Percentiles rank a stretch among this genome's conserved stretches.
Evolutionary conservation across 768 basidiomycete species (phyloP).

Genomic region (Phanerodontia chrysosporium): DNA sequence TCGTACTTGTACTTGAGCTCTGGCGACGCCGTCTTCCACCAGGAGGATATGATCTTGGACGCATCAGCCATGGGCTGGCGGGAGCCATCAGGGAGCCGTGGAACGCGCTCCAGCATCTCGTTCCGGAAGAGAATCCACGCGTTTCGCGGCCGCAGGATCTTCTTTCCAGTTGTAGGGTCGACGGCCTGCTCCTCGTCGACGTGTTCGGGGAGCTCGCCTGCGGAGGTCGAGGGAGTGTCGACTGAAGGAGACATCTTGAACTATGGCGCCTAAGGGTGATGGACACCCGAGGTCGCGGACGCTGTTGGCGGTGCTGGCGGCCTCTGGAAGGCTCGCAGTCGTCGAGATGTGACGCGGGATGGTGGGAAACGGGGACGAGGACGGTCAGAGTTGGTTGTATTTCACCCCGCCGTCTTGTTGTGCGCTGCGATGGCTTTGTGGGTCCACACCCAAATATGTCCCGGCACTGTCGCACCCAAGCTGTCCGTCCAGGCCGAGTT

Average conservation of each 20-base stretch:
- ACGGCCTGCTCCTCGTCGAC: conserved; percentile 10
- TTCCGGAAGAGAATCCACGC: conserved; percentile 14
- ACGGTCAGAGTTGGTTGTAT: conserved; percentile 11
- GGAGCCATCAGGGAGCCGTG: conserved; percentile 4
- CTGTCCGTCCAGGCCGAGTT: no score
- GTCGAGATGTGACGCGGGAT: background rate
- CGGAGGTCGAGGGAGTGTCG: background rate
- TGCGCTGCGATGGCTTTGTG: conserved; percentile 13
- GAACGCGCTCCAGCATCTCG: conserved; percentile 5
- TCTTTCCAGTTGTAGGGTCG: conserved; percentile 11
- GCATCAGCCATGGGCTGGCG: conserved; percentile 8
- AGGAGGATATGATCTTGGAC: conserved; percentile 8
- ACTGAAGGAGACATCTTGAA: background rate
- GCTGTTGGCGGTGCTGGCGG: background rate
- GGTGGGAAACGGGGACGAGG: conserved; percentile 8
- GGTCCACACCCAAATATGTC: conserved; percentile 7
- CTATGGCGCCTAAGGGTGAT: background rate
- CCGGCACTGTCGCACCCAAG: background rate
- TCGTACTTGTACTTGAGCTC: conserved; percentile 5
- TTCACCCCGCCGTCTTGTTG: conserved; percentile 4
- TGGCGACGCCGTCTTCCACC: conserved; percentile 7
- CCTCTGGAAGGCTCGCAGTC: background rate
- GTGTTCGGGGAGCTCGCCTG: conserved; percentile 3
- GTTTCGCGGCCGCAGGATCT: conserved; percentile 12
- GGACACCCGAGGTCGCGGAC: background rate